Evolutionary conservation across 345 rosid species (phyloP).

Genomic region (Leavenworthia alabamica): DNA sequence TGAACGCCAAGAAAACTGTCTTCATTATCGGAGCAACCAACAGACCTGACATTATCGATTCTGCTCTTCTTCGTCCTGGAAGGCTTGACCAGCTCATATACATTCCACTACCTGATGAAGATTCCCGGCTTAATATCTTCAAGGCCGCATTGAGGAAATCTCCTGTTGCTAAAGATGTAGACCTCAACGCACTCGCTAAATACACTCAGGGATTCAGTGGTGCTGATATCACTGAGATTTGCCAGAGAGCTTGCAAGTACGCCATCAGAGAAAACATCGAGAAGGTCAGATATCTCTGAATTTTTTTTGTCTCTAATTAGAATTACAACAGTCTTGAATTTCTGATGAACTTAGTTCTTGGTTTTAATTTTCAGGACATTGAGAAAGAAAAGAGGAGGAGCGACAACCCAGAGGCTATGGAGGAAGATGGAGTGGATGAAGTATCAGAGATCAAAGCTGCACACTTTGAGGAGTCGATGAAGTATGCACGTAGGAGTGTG

Average conservation of each 20-base stretch:
- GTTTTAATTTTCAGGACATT: conserved; percentile 61
- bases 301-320: background rate
- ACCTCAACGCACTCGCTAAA: conserved; percentile 84
- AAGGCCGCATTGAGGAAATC: conserved; percentile 89
- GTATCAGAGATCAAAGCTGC: conserved; percentile 87
- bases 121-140: conserved; percentile 76
- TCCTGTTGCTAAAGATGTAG: conserved; percentile 85
- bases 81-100: conserved; percentile 97
- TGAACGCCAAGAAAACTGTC: conserved; percentile 94
- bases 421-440: conserved; percentile 81
- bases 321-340: background rate
- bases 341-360: background rate
- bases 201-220: conserved; percentile 96
- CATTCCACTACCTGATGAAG: conserved; percentile 96
- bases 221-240: conserved; percentile 95
- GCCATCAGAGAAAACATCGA: conserved; percentile 95
- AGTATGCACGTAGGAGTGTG: conserved; percentile 89
- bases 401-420: conserved; percentile 96
- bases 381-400: conserved; percentile 85
- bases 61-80: conserved; percentile 96
- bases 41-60: conserved; percentile 89
- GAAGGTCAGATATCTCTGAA: conserved; percentile 37
- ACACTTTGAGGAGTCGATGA: conserved; percentile 96
- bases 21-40: conserved; percentile 96
- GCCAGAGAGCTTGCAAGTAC: conserved; percentile 92